Evolutionary conservation across 257 asterid genomes (phyloP), one percentile per base, ranked within the genome.

Genomic region (Penstemon newberryi): DNA sequence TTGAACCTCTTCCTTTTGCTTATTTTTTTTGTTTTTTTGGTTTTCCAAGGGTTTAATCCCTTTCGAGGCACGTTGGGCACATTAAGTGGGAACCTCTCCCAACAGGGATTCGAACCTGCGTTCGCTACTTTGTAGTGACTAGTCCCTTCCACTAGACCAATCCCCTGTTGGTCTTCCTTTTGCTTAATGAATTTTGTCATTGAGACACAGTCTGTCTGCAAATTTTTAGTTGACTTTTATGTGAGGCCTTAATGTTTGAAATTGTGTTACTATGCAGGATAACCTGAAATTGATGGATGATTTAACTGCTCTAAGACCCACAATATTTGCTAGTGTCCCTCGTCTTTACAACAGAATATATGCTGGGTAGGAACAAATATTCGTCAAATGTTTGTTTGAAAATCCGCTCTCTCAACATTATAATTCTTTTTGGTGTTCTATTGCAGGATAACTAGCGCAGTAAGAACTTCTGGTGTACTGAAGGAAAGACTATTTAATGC

Each of bases 331-430:
- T 77, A 87, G 96, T 15, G 96, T 89, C 53, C 96, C 96, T 68
- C 92, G 96, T 13, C 77, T 89, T 15, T 85, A 80, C 80, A 89
- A 89, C 77, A 77, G 88, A 79, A 89, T 89, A 79, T 85, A 87
- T 75, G 89, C 85, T 57, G 92, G 96, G 96, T 89, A 63, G 51
- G 1, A 46, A 44, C 33, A 9, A 25, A 63, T 11, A 38, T 11
- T 63, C 12, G 40, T 63, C 42, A 7, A 33, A 46, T 25, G 11
- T 45, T 46, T 5, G 2, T n/a, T 39, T 39, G 9, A 7, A 47
- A 45, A 3, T 63, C 56, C 8, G n/a, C 25, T 47, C 36, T 56
- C 25, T 47, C 56, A 11, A 13, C 41, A 33, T 63, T 10, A 47
- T 45, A 19, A 63, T 63, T 45, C 43, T 46, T 42, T 47, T 39